Conservation (phyloP, 805 yeast species). For the Priceomyces melissophilus region DNA sequence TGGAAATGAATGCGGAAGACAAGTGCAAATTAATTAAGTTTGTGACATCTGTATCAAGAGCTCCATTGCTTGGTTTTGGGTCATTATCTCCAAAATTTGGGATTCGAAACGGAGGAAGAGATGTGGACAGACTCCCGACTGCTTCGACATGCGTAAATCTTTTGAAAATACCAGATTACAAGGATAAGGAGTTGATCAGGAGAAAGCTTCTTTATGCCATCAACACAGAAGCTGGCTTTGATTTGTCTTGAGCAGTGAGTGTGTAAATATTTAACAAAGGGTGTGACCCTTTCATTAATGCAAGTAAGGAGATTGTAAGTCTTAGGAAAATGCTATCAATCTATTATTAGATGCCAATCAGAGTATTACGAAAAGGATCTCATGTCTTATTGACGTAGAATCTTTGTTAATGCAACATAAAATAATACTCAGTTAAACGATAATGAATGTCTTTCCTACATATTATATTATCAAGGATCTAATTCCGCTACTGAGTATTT, state of each 20-base stretch:
- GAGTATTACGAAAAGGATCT: too few relatives aligned
- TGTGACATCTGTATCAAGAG: conserved; percentile 88
- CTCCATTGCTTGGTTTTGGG: conserved; percentile 84
- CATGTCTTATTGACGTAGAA: too few relatives aligned
- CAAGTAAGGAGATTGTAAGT: too few relatives aligned
- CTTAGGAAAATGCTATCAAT: too few relatives aligned
- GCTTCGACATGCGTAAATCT: conserved; percentile 92
- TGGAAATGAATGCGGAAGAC: conserved; percentile 63
- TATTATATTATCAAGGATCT: too few relatives aligned
- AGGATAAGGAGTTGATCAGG: conserved; percentile 51
- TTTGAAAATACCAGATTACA: conserved; percentile 81
- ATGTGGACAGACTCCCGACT: conserved; percentile 68
- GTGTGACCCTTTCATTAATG: too few relatives aligned
- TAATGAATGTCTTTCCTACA: too few relatives aligned
- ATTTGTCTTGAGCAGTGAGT: conserved; percentile 49
- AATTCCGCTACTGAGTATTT: too few relatives aligned
- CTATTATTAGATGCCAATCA: too few relatives aligned
- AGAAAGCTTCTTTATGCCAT: conserved; percentile 75
- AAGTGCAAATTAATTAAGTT: conserved; percentile 69
- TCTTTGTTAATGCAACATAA: too few relatives aligned
- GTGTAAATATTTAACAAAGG: conserved; percentile 7
- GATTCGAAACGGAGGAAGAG: conserved; percentile 62
- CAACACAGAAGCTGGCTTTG: conserved; percentile 82
- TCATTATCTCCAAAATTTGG: conserved; percentile 77
- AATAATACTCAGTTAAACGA: too few relatives aligned